Percentiles rank a stretch among this genome's conserved stretches.
These are phyloP conservation scores for Isoetes engelmannii DNA, from an alignment of 83 land plant species.

Conservation along the genomic window DNA sequence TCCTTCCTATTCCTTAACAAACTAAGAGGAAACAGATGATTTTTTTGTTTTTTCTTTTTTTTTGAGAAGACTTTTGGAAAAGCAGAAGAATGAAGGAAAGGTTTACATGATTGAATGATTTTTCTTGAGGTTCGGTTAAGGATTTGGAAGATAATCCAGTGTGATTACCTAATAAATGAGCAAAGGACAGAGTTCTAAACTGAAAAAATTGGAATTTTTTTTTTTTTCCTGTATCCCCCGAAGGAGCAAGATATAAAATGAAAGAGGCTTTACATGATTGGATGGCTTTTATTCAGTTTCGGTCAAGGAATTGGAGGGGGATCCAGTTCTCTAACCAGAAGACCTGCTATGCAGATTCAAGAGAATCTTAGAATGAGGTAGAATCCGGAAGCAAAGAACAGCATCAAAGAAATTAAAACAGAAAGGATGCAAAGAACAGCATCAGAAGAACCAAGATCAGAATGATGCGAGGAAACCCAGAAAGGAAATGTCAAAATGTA, in stretches of 20 bases:
- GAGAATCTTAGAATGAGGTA: too few relatives aligned
- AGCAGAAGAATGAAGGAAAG: too few relatives aligned
- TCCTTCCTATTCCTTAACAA: background rate
- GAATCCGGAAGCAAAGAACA: too few relatives aligned
- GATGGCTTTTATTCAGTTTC: background rate
- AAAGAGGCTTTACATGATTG: background rate
- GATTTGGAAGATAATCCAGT: background rate
- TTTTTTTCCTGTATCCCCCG: background rate
- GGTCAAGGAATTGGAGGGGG: background rate
- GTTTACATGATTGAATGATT: conserved; percentile 8
- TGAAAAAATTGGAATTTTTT: background rate
- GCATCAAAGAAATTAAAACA: too few relatives aligned
- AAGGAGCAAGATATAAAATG: background rate
- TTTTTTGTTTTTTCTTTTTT: too few relatives aligned
- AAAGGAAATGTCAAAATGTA: too few relatives aligned
- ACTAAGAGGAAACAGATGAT: background rate
- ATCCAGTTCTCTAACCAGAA: background rate
- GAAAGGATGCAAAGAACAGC: too few relatives aligned
- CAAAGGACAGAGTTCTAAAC: background rate
- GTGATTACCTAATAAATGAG: background rate
- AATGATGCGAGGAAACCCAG: too few relatives aligned
- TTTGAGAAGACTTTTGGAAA: too few relatives aligned
- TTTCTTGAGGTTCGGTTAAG: conserved; percentile 5
- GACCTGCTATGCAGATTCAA: background rate
- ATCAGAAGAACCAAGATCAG: too few relatives aligned